These are phyloP conservation scores for Backusella tarrabulga DNA, from an alignment of 192 early-diverging fungal genomes.

Conservation along the genomic window DNA sequence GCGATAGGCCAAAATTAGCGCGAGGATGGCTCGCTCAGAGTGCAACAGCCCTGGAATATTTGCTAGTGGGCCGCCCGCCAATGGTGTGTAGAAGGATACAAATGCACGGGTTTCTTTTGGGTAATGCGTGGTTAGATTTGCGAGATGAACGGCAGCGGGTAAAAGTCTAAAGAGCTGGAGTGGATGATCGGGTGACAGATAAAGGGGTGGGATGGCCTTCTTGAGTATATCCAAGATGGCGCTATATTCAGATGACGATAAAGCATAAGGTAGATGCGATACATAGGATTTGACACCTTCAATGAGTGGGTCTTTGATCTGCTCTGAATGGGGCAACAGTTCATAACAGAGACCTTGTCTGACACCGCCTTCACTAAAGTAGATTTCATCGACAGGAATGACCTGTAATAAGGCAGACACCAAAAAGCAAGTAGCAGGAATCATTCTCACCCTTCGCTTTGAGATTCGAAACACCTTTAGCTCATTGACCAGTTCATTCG, in stretches of 20 bases:
- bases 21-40: constrained; percentile 47
- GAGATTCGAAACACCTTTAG: constrained; percentile 50
- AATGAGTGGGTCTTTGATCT: constrained; percentile 45
- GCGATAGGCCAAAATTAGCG: constrained; percentile 46
- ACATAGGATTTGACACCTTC: constrained; percentile 43
- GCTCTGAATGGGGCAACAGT: constrained; percentile 35
- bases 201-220: constrained; percentile 29
- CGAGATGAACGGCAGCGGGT: constrained; percentile 43
- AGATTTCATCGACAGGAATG: constrained; percentile 37
- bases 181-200: constrained; percentile 23
- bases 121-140: constrained; percentile 45
- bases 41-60: constrained; percentile 53
- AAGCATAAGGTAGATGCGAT: constrained; percentile 24
- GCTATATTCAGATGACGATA: constrained; percentile 25
- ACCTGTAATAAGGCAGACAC: constrained; percentile 45
- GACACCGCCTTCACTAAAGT: constrained; percentile 59
- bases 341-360: constrained; percentile 55
- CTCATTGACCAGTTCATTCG: constrained; percentile 25
- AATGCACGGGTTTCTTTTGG: constrained; percentile 56
- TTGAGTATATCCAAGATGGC: constrained; percentile 23
- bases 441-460: constrained; percentile 52
- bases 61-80: constrained; percentile 48
- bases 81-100: constrained; percentile 46
- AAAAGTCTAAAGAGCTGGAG: constrained; percentile 39
- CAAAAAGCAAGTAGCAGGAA: constrained; percentile 52